A percentile compares a stretch with the other conserved stretches of the same genome.
phyloP scores from a whole-genome alignment of 2,329 filamentous ascomycete species.

The Blastomyces emzantsi region DNA sequence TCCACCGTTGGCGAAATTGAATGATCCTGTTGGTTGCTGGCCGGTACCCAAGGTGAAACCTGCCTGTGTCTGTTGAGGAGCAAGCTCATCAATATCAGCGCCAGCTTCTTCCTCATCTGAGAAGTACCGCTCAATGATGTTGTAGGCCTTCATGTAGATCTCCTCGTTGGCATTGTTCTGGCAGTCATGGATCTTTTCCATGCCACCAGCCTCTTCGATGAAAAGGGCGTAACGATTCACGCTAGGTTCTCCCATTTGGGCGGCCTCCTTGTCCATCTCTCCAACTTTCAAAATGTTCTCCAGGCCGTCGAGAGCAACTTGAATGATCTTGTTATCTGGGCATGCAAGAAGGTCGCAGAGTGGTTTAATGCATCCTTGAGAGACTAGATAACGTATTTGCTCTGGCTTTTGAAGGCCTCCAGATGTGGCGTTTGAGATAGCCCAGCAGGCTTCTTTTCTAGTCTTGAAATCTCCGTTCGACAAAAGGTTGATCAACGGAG shows the following conservation, averaged over 20 bases:
- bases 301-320: constrained; percentile 91
- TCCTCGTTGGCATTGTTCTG: constrained; percentile 99
- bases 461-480: constrained; percentile 98
- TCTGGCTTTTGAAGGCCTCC: constrained; percentile 98
- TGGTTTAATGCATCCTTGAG: constrained; percentile 92
- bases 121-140: constrained; percentile 99
- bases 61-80: constrained; percentile 60
- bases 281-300: constrained; percentile 99
- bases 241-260: constrained; percentile 38
- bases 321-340: constrained; percentile 99
- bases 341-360: constrained; percentile 90
- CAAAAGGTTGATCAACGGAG: constrained; percentile 88
- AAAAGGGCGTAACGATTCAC: constrained; percentile 97
- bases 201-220: constrained; percentile 96
- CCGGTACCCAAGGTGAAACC: constrained; percentile 61
- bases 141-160: constrained; percentile 99
- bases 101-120: constrained; percentile 86
- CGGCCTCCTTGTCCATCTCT: constrained; percentile 91
- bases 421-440: constrained; percentile 96
- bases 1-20: constrained; percentile 78
- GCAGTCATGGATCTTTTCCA: constrained; percentile 99
- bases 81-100: constrained; percentile 71
- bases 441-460: constrained; percentile 98
- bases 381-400: constrained; percentile 91
- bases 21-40: constrained; percentile 58